These are phyloP conservation scores for Podospora fimiseda DNA, from an alignment of 495 filamentous ascomycete genomes.

Conservation along the genomic window DNA sequence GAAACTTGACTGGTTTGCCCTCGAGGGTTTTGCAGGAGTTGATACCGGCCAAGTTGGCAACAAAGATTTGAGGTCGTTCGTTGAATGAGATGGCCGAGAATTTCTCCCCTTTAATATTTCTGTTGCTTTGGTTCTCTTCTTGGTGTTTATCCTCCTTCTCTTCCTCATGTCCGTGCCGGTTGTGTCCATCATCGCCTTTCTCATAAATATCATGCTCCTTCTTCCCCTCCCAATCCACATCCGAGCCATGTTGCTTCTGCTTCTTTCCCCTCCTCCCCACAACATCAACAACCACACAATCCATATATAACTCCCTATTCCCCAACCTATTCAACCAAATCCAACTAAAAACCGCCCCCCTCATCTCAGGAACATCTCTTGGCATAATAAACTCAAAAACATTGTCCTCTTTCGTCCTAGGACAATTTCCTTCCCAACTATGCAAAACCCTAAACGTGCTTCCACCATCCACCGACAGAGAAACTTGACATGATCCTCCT, in stretches of 20 bases:
- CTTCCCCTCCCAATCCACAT: not conserved
- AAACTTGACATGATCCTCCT: slow-evolving; percentile 60
- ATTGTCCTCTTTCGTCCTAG: slow-evolving; percentile 27
- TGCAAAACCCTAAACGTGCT: slow-evolving; percentile 43
- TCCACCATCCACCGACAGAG: slow-evolving; percentile 55
- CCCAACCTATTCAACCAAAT: slow-evolving; percentile 89
- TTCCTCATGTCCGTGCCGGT: too few species aligned
- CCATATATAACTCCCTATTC: slow-evolving; percentile 89
- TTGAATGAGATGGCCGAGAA: slow-evolving; percentile 4
- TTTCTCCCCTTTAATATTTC: too few species aligned
- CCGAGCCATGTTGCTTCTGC: too few species aligned
- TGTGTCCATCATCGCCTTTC: too few species aligned
- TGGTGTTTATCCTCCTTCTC: too few species aligned
- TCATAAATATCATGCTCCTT: too few species aligned
- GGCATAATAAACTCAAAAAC: slow-evolving; percentile 46
- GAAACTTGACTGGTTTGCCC: not conserved
- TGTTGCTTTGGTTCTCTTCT: too few species aligned
- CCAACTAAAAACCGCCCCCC: slow-evolving; percentile 63
- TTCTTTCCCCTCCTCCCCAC: too few species aligned
- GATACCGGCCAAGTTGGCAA: not conserved
- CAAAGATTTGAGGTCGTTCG: not conserved
- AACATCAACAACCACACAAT: slow-evolving; percentile 64
- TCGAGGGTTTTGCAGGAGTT: not conserved
- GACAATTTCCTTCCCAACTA: slow-evolving; percentile 35
- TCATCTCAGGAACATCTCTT: slow-evolving; percentile 43